These are phyloP conservation scores for Naganishia friedmannii DNA, from an alignment of 768 basidiomycete species.

Conservation along the genomic window DNA sequence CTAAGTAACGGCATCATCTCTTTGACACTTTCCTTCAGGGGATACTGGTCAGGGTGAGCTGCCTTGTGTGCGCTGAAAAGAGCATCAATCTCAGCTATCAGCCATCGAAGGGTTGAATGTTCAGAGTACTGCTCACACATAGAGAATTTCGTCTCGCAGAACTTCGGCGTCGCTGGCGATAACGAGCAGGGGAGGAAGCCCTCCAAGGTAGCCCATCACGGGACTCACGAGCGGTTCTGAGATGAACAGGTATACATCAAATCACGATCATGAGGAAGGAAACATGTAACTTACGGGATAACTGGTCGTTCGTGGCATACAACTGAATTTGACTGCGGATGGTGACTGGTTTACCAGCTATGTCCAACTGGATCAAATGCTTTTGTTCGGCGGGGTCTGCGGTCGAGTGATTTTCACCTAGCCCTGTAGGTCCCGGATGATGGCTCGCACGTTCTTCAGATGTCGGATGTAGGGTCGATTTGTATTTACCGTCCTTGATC, in stretches of 20 bases:
- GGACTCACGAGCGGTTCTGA: slow-evolving; percentile 63
- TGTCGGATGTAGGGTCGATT: slow-evolving; percentile 38
- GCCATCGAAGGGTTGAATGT: background rate
- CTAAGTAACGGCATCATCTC: slow-evolving; percentile 48
- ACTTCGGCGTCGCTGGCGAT: slow-evolving; percentile 88
- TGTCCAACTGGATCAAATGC: slow-evolving; percentile 37
- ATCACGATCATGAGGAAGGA: too few relatives aligned
- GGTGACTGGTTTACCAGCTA: slow-evolving; percentile 51
- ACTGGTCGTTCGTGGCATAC: slow-evolving; percentile 75
- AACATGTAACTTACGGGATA: slow-evolving; percentile 30
- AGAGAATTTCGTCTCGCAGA: slow-evolving; percentile 85
- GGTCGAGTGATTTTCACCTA: slow-evolving; percentile 34
- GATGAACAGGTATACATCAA: background rate
- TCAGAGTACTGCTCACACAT: slow-evolving; percentile 56
- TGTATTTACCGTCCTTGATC: slow-evolving; percentile 14
- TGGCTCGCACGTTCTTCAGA: slow-evolving; percentile 34
- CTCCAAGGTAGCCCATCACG: slow-evolving; percentile 74
- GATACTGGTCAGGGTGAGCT: slow-evolving; percentile 73
- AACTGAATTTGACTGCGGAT: slow-evolving; percentile 71
- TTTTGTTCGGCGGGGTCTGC: slow-evolving; percentile 42
- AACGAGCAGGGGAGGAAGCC: slow-evolving; percentile 79
- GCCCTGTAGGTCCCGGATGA: slow-evolving; percentile 39
- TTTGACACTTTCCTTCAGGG: slow-evolving; percentile 60
- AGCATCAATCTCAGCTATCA: slow-evolving; percentile 18
- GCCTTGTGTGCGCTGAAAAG: slow-evolving; percentile 74